Conservation (phyloP, 306 rosid genomes). For the Vicia faba region DNA sequence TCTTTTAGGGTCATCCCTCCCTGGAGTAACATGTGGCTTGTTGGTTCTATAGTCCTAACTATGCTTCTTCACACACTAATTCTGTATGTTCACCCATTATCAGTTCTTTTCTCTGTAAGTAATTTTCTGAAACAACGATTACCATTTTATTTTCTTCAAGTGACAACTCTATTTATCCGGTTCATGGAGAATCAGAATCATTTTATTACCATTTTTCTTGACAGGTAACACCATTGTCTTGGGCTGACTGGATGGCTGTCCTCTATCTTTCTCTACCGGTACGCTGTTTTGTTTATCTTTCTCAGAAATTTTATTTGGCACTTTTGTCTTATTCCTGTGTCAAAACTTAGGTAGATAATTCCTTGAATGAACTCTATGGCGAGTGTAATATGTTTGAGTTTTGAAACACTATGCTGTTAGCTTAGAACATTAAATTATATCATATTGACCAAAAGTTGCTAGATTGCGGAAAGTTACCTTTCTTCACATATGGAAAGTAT, state of each 20-base stretch:
- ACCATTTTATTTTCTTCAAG: slow-evolving; percentile 29
- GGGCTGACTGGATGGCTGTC: slow-evolving; percentile 89
- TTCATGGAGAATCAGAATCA: slow-evolving; percentile 32
- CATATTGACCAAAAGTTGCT: slow-evolving; percentile 5
- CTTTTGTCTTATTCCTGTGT: background rate
- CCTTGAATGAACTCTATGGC: slow-evolving; percentile 21
- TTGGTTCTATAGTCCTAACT: slow-evolving; percentile 84
- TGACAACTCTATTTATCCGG: slow-evolving; percentile 22
- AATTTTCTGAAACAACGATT: slow-evolving; percentile 32
- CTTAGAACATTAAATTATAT: background rate
- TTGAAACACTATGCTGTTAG: slow-evolving; percentile 20
- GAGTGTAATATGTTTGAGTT: slow-evolving; percentile 17
- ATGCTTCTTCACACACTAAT: slow-evolving; percentile 84
- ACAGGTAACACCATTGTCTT: slow-evolving; percentile 89
- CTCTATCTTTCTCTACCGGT: slow-evolving; percentile 92
- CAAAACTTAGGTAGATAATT: slow-evolving; percentile 27
- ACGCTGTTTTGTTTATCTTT: slow-evolving; percentile 44
- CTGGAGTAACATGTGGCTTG: slow-evolving; percentile 97
- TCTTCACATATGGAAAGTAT: slow-evolving; percentile 14
- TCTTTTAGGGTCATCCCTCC: slow-evolving; percentile 87
- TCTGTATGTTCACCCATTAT: slow-evolving; percentile 87
- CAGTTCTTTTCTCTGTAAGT: slow-evolving; percentile 96
- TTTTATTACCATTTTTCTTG: slow-evolving; percentile 32
- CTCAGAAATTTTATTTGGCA: background rate
- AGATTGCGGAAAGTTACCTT: slow-evolving; percentile 26